Evolutionary conservation across 2,329 filamentous ascomycete genomes (phyloP), one percentile per base, ranked within the genome.

Genomic region (Aspergillaceae sp.): DNA sequence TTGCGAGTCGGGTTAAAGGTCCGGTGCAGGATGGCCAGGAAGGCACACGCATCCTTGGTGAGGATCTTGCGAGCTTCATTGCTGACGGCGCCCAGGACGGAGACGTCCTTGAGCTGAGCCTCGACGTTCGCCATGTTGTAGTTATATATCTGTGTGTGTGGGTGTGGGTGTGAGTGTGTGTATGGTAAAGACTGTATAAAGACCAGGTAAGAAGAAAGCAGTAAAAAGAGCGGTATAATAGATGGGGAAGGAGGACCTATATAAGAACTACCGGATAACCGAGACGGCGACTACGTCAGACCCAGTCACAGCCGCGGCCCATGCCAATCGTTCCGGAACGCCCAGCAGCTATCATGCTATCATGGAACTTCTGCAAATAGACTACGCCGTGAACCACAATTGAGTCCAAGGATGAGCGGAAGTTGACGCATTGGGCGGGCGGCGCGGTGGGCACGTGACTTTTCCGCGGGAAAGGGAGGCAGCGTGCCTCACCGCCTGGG

Each of bases 1-100:
- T 95, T 95, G 71, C 92, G 87, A 46, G 84, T 91, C 53, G 70
- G 74, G 70, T 97, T 94, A 79, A 97, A 97, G 54, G 89, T 88
- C 65, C 91, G 85, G 74, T 98, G 92, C 61, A 98, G 81, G 54
- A 96, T 83, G 34, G 91, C 87, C 50, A 98, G 81, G 76, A 97
- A 98, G 52, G 88, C 86, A 54, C 87, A 83, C 46, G 91, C 91
- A 55, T 94, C 80, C 59, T 89, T 91, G 52, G 83, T 95, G 55
- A 97, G 80, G 67, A 98, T 94, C 77, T 94, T 91, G 73, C 82
- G 82, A 68, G 90, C 84, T 58, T 84, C 74, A 49, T 91, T 82
- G 62, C 82, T 82, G 64, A 97, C 74, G 51, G 79, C 70, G 62
- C 88, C 91, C 61, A 88, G 83, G 76, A 97, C 80, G 70, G 83